phyloP scores from a whole-genome alignment of 352 stramenopile species.

The Phytophthora citrophthora region DNA sequence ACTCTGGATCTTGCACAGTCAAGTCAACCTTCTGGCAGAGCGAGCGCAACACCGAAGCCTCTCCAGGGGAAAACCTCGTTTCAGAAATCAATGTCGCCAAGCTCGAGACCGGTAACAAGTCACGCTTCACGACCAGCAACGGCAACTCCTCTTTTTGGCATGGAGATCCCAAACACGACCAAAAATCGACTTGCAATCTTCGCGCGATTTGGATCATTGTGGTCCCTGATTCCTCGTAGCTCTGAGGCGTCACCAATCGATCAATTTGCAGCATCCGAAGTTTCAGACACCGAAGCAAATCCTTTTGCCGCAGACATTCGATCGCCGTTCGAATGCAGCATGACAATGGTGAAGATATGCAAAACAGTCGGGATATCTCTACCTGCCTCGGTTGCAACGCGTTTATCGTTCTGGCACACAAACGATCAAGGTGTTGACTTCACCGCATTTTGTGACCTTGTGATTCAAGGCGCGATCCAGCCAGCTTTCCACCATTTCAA shows the following conservation, averaged over 20 bases:
- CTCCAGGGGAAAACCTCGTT: constrained; percentile 12
- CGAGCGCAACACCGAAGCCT: constrained; percentile 16
- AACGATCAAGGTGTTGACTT: constrained; percentile 47
- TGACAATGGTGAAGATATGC: constrained; percentile 64
- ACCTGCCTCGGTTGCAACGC: constrained; percentile 12
- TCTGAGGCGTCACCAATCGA: neutral
- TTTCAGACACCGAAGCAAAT: neutral
- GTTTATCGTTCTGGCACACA: constrained; percentile 33
- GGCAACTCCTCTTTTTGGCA: constrained; percentile 38
- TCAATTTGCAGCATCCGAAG: neutral
- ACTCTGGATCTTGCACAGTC: constrained; percentile 19
- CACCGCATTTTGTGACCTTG: constrained; percentile 53
- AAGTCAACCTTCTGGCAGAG: constrained; percentile 10
- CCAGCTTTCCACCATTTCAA: constrained; percentile 62
- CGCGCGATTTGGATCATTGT: constrained; percentile 45
- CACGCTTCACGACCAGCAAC: constrained; percentile 5
- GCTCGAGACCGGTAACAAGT: constrained; percentile 9
- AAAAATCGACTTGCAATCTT: constrained; percentile 41
- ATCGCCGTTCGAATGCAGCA: constrained; percentile 61
- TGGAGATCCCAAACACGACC: constrained; percentile 35
- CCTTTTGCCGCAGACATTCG: constrained; percentile 11
- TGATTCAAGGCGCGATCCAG: constrained; percentile 51
- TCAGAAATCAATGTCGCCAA: constrained; percentile 10
- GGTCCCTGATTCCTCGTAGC: constrained; percentile 44
- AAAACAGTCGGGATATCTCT: constrained; percentile 58